phyloP scores from a whole-genome alignment of 305 asterid species.

The Andrographis paniculata region DNA sequence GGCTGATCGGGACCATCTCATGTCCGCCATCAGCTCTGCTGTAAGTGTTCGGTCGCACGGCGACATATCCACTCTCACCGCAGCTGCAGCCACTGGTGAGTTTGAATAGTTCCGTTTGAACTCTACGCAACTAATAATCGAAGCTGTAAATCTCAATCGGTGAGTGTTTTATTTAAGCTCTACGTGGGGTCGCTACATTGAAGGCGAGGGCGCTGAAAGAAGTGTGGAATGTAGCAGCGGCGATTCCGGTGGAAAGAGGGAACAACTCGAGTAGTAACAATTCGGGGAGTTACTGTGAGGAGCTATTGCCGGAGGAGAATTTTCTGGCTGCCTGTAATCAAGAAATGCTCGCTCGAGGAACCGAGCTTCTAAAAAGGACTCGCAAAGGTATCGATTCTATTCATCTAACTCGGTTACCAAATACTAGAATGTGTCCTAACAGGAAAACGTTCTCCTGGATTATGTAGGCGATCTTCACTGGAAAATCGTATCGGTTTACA shows the following conservation, averaged over 20 bases:
- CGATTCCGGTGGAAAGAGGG: slow-evolving; percentile 68
- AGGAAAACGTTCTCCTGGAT: background rate
- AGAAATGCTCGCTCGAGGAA: slow-evolving; percentile 87
- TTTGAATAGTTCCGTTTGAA: background rate
- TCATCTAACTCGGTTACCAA: too few relatives aligned
- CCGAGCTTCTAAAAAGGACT: slow-evolving; percentile 89
- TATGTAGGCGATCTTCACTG: slow-evolving; percentile 90
- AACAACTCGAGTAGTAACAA: slow-evolving; percentile 26
- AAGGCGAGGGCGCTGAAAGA: slow-evolving; percentile 93
- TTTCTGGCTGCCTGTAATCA: slow-evolving; percentile 88
- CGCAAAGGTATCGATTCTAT: slow-evolving; percentile 52
- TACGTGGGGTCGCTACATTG: slow-evolving; percentile 89
- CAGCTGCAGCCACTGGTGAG: slow-evolving; percentile 94
- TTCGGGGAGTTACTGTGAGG: slow-evolving; percentile 43
- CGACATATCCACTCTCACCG: slow-evolving; percentile 92
- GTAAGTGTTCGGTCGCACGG: slow-evolving; percentile 87
- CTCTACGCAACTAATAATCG: too few relatives aligned
- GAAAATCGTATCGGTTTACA: slow-evolving; percentile 90
- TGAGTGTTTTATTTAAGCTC: slow-evolving; percentile 34
- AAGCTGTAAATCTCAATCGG: too few relatives aligned
- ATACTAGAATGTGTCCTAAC: too few relatives aligned
- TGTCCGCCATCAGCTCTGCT: slow-evolving; percentile 91
- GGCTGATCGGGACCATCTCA: slow-evolving; percentile 83
- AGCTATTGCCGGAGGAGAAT: slow-evolving; percentile 65
- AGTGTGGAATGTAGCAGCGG: slow-evolving; percentile 91